Base-by-base conservation (phyloP, 768 basidiomycete species). In the Termitomyces sp. region DNA sequence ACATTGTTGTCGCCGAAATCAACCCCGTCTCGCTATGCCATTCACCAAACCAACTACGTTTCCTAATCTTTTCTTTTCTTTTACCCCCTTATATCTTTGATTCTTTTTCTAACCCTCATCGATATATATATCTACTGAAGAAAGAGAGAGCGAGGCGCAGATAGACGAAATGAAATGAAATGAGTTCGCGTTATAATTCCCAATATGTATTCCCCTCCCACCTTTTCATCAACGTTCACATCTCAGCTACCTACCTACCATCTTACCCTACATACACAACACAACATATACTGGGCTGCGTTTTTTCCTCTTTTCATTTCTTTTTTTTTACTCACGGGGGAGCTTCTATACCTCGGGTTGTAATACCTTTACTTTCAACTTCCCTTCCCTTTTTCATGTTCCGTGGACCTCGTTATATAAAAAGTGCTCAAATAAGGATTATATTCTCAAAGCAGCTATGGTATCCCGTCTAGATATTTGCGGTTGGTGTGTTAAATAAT, bases 121-220 rank as follows among this genome's bases (percentile, higher is more conserved):
- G n/a, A n/a, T n/a, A n/a, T n/a, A n/a, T n/a, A 33, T 40, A 50
- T 44, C n/a, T 52, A 57, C 42, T 53, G 43, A 51, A 41, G 36
- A 38, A n/a, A 25, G 18, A 49, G 33, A 38, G 33, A 44, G 50
- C 36, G 42, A 48, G 44, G 44, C 31, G 42, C 42, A 50, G 25
- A 39, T 42, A 11, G 41, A 52, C 46, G 36, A 22, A 20, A 13
- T 12, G 40, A 41, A 23, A 23, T 23, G 5, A 41, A 6, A 13
- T 12, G 10, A 11, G 5, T 22, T 22, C 18, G 15, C 27, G 23
- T 25, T 43, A 15, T 43, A 43, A 43, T 43, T 29, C 9, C 25
- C 2, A 15, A 16, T 22, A 16, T 3, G 3, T 29, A 4, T 29
- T 29, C 29, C 29, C 25, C 40, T 35, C 33, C 33, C 33, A 33